Percentiles rank a stretch among this genome's conserved stretches.
Conservation (phyloP, 495 filamentous ascomycete species). For the Talaromyces liani region DNA sequence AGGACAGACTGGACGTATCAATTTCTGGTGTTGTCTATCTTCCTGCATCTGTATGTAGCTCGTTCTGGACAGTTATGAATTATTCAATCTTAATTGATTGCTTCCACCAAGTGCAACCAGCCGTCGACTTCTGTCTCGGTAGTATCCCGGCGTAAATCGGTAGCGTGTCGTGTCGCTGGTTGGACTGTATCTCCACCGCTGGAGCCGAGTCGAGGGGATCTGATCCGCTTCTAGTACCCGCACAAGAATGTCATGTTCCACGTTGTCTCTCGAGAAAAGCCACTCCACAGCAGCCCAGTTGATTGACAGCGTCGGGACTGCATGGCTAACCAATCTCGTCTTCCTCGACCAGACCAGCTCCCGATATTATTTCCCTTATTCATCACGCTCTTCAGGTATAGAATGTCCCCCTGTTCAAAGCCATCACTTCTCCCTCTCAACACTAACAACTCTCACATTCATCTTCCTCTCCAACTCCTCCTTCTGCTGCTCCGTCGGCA, state of each 20-base stretch:
- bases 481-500: slow-evolving; percentile 54
- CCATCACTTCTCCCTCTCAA: slow-evolving; percentile 19
- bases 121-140: not conserved
- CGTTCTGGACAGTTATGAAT: not conserved
- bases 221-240: not conserved
- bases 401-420: too few species aligned
- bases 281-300: too few species aligned
- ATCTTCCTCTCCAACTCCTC: slow-evolving; percentile 42
- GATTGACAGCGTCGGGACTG: too few species aligned
- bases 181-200: not conserved
- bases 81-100: not conserved
- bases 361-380: too few species aligned
- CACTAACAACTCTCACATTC: slow-evolving; percentile 40
- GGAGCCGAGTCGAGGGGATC: not conserved
- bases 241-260: not conserved
- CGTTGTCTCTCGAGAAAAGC: too few species aligned
- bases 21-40: not conserved
- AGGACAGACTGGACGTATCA: not conserved
- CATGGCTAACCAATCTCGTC: too few species aligned
- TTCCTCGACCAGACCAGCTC: too few species aligned
- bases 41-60: not conserved
- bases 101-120: not conserved
- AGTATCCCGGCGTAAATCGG: not conserved
- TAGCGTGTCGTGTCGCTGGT: not conserved
- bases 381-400: too few species aligned